Conservation (phyloP, 305 asterid genomes). For the Fraxinus velutina region DNA sequence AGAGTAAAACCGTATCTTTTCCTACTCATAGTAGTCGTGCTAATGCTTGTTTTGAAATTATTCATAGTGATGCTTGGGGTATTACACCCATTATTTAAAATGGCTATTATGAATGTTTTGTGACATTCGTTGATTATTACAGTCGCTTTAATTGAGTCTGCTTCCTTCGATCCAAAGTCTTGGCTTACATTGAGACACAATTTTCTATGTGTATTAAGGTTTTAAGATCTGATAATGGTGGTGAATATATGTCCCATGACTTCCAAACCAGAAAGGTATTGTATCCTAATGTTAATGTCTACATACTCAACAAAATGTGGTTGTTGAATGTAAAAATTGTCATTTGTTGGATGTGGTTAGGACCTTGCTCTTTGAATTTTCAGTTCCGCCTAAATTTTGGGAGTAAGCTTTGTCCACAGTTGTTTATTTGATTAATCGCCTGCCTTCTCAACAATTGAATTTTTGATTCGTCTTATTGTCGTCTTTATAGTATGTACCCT, state of each 20-base stretch:
- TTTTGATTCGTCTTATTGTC: background rate
- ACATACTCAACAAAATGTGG: background rate
- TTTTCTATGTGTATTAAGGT: background rate
- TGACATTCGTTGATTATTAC: background rate
- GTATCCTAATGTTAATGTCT: background rate
- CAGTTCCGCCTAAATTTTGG: background rate
- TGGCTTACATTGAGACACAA: background rate
- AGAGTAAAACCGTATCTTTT: background rate
- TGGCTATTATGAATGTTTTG: background rate
- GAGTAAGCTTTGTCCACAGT: background rate
- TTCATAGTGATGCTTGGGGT: background rate
- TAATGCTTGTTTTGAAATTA: background rate
- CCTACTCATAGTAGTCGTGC: background rate
- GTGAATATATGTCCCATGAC: background rate
- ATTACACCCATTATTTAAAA: background rate
- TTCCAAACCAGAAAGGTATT: background rate
- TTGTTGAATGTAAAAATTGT: background rate
- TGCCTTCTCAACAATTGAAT: background rate
- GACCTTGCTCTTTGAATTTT: background rate
- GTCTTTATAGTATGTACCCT: background rate
- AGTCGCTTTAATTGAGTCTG: background rate
- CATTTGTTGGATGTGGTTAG: background rate
- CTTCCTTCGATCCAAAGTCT: background rate
- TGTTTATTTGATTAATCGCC: too few relatives aligned
- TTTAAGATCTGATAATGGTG: background rate